A percentile compares a stretch with the other conserved stretches of the same genome.
Evolutionary conservation across 805 yeast species (phyloP).

Genomic region (Monosporozyma aerobia): DNA sequence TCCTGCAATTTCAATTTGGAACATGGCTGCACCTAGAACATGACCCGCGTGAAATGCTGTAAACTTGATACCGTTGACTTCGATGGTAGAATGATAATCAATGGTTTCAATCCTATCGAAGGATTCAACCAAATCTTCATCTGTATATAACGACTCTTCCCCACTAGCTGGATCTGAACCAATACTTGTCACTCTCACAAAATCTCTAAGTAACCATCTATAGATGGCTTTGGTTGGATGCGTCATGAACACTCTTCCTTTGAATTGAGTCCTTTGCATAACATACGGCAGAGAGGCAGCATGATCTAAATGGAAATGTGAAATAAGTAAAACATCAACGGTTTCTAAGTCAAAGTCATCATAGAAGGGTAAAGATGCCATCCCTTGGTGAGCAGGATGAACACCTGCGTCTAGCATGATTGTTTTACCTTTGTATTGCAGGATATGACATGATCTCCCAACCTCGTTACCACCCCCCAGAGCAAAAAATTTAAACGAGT

Average conservation of each 20-base stretch:
- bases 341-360: conserved; percentile 88
- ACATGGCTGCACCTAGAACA: conserved; percentile 98
- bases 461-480: conserved; percentile 98
- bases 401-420: conserved; percentile 97
- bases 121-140: conserved; percentile 79
- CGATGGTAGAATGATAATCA: conserved; percentile 92
- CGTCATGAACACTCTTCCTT: conserved; percentile 96
- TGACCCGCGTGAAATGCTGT: conserved; percentile 99
- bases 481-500: conserved; percentile 61
- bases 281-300: conserved; percentile 97
- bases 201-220: conserved; percentile 90
- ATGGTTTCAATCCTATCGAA: conserved; percentile 88
- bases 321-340: conserved; percentile 76
- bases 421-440: conserved; percentile 87
- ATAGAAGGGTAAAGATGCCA: conserved; percentile 86
- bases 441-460: conserved; percentile 90
- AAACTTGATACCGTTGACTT: conserved; percentile 86
- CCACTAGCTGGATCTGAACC: conserved; percentile 36
- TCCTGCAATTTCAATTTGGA: conserved; percentile 89
- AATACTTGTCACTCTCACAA: conserved; percentile 74
- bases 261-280: conserved; percentile 91
- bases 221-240: conserved; percentile 98
- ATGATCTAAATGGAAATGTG: conserved; percentile 96
- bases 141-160: conserved; percentile 61
- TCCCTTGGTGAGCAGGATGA: conserved; percentile 89